Conservation (phyloP, 1,284 basidiomycete genomes). For the Pseudozyma thailandica region DNA sequence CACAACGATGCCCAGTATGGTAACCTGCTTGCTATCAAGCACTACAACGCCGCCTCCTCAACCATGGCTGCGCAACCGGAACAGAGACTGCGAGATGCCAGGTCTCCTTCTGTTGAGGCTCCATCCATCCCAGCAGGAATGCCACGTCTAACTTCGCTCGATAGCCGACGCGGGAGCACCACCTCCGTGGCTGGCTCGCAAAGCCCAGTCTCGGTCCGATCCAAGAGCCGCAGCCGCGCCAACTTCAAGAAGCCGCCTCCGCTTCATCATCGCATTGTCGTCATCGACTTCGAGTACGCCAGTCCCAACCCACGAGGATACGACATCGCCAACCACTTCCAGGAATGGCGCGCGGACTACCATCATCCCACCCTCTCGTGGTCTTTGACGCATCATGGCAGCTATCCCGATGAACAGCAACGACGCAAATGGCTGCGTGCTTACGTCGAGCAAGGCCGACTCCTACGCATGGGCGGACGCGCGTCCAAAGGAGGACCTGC, state of each 20-base stretch:
- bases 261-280: slow-evolving; percentile 62
- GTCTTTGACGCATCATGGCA: slow-evolving; percentile 56
- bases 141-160: slow-evolving; percentile 40
- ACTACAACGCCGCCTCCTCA: slow-evolving; percentile 8
- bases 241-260: slow-evolving; percentile 31
- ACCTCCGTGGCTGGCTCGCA: slow-evolving; percentile 19
- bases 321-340: slow-evolving; percentile 66
- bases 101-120: slow-evolving; percentile 18
- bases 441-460: slow-evolving; percentile 64
- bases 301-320: slow-evolving; percentile 62
- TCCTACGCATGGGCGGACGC: slow-evolving; percentile 52
- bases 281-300: slow-evolving; percentile 66
- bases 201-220: slow-evolving; percentile 26
- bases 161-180: slow-evolving; percentile 29
- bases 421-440: slow-evolving; percentile 63
- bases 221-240: slow-evolving; percentile 36
- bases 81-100: slow-evolving; percentile 25
- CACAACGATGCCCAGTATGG: slow-evolving; percentile 67
- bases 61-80: slow-evolving; percentile 11
- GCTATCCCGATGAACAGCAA: slow-evolving; percentile 57
- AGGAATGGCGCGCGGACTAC: slow-evolving; percentile 66
- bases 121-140: slow-evolving; percentile 49
- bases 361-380: slow-evolving; percentile 55
- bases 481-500: slow-evolving; percentile 29
- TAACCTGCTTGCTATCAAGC: slow-evolving; percentile 61